A percentile compares a stretch with the other conserved stretches of the same genome.
phyloP scores from a whole-genome alignment of 371 early-diverging fungal genomes.

The Paraphysoderma sedebokerense region DNA sequence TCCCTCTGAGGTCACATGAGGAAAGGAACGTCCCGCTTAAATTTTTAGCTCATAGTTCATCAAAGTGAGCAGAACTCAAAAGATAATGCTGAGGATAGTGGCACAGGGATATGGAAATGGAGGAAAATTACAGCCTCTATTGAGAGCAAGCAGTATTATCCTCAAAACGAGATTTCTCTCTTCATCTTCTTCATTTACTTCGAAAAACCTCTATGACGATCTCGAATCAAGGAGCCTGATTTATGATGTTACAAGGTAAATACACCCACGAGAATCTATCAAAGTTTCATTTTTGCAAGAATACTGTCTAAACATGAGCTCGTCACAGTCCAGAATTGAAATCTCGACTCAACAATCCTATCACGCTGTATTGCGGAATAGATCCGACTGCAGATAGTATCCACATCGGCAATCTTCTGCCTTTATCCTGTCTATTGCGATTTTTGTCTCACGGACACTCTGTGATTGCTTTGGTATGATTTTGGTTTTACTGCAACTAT shows the following conservation, averaged over 20 bases:
- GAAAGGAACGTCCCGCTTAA: too few relatives aligned
- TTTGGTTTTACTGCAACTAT: not conserved
- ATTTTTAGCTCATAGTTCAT: too few relatives aligned
- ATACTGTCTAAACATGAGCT: not conserved
- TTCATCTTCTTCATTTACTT: too few relatives aligned
- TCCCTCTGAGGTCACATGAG: too few relatives aligned
- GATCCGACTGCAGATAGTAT: constrained; percentile 86
- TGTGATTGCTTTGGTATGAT: constrained; percentile 55
- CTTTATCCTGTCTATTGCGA: constrained; percentile 66
- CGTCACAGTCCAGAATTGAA: constrained; percentile 1
- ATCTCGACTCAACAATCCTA: not conserved
- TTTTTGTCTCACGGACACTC: constrained; percentile 71
- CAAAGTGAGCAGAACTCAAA: too few relatives aligned
- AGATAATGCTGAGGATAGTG: too few relatives aligned
- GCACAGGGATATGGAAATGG: too few relatives aligned
- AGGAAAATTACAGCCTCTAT: too few relatives aligned
- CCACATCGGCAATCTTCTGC: constrained; percentile 78
- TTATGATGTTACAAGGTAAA: constrained; percentile 6
- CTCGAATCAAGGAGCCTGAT: constrained; percentile 7
- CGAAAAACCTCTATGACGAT: not conserved
- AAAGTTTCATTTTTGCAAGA: not conserved
- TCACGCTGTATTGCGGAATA: constrained; percentile 65
- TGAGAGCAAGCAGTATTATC: too few relatives aligned
- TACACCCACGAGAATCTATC: not conserved
- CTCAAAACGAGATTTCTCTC: too few relatives aligned